These are phyloP conservation scores for Cercospora zeina DNA, from an alignment of 2,329 filamentous ascomycete genomes.

Conservation along the genomic window DNA sequence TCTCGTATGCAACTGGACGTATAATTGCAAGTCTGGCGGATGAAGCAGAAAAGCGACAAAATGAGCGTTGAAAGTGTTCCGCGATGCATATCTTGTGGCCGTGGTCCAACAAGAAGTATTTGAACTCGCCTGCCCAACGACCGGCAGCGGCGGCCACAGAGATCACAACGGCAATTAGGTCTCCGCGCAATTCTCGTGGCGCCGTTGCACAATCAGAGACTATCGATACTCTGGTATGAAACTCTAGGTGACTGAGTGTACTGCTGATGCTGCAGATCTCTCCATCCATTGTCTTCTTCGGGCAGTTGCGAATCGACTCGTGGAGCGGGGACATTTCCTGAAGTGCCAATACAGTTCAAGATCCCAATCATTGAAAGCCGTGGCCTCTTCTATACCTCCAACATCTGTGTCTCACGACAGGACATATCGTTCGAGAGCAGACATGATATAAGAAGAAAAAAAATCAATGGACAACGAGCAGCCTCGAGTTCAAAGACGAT, in stretches of 20 bases:
- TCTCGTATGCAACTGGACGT: background rate
- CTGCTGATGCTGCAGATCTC: background rate
- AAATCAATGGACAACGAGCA: background rate
- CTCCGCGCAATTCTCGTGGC: background rate
- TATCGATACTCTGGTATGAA: background rate
- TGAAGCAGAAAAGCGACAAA: background rate
- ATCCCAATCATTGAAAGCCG: background rate
- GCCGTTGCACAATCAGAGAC: background rate
- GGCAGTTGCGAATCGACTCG: background rate
- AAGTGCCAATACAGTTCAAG: background rate
- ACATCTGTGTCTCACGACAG: background rate
- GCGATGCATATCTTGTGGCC: too few relatives aligned
- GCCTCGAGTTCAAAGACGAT: background rate
- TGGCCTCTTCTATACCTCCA: background rate
- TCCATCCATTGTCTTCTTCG: background rate
- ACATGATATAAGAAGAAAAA: slow-evolving; percentile 11
- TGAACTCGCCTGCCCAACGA: background rate
- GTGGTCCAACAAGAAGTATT: too few relatives aligned
- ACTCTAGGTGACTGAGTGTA: background rate
- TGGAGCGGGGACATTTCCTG: background rate
- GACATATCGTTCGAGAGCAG: slow-evolving; percentile 8
- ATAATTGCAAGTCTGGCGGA: background rate
- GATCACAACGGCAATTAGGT: background rate
- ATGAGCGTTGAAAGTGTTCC: background rate
- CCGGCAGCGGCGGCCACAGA: background rate